Conservation (phyloP, 1,139 yeast genomes). For the Saccharomyces hybrid region DNA sequence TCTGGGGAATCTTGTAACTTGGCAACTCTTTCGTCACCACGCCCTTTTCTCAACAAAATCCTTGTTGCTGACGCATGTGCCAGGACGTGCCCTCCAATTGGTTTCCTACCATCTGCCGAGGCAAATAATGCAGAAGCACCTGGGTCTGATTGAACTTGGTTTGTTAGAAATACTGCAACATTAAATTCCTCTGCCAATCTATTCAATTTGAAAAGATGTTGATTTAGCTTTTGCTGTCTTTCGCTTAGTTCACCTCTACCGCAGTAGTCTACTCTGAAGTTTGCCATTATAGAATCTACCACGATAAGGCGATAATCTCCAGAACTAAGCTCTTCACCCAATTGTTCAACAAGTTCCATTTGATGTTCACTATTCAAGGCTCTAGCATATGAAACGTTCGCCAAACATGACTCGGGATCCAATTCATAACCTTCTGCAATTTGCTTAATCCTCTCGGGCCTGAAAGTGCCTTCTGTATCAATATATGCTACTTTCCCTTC, state of each 20-base stretch:
- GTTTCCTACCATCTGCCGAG: conserved; percentile 57
- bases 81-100: conserved; percentile 57
- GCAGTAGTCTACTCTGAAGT: conserved; percentile 51
- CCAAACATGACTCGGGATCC: conserved; percentile 46
- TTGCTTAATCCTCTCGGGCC: conserved; percentile 48
- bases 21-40: conserved; percentile 60
- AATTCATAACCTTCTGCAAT: conserved; percentile 49
- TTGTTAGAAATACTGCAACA: conserved; percentile 51
- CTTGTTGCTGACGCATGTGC: conserved; percentile 62
- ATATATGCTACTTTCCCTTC: conserved; percentile 57
- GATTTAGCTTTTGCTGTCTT: conserved; percentile 52
- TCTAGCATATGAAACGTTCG: conserved; percentile 49
- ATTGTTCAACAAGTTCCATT: conserved; percentile 47
- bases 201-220: conserved; percentile 45
- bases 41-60: conserved; percentile 48
- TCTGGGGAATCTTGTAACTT: conserved; percentile 57
- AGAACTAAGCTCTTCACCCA: conserved; percentile 43
- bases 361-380: conserved; percentile 57
- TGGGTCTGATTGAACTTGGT: conserved; percentile 62
- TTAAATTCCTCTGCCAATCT: conserved; percentile 54
- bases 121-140: conserved; percentile 61
- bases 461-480: conserved; percentile 54
- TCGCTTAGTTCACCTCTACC: conserved; percentile 58
- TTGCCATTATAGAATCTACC: conserved; percentile 56
- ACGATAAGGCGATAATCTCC: conserved; percentile 42